Base-by-base conservation (phyloP, 225 moss, liverwort and hornwort species). In the Takakia lepidozioides region DNA sequence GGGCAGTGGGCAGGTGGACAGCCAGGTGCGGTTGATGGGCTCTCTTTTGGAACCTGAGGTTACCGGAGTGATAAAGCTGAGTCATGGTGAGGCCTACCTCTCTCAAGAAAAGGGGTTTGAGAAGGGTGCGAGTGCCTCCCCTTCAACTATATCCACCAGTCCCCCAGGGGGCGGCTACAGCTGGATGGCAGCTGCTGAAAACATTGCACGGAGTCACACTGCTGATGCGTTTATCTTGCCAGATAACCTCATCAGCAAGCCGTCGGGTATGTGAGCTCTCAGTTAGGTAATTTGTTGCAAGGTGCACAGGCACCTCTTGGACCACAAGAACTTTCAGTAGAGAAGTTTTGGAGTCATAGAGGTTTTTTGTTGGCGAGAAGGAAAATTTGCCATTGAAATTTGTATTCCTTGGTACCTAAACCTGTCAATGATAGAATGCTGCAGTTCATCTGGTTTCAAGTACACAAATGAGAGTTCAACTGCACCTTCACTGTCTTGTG, bases 1-100 rank as follows among this genome's bases (percentile, higher is more conserved):
- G n/a, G n/a, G 54, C 73, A 91, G 98, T 76, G 98, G 98, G 29
- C 98, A 91, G 78, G 91, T 98, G 58, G 90, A 98, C 68, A 98
- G 83, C 65, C 83, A 72, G 58, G 61, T 98, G 48, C 75, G 74
- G 55, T 56, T 98, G 54, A 83, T 91, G 82, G 91, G 98, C 46
- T 91, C 84, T 44, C 78, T 98, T 43, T 53, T 91, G 10, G 91
- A 98, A 61, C 98, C 91, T 35, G 98, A 98, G 70, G 61, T 91
- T 38, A 98, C 91, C 16, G 98, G 91, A 27, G 69, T 72, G 52
- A 91, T 98, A 58, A 87, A 98, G 69, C 64, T 98, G 36, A 98
- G 98, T 54, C 82, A 87, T 43, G 91, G 91, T 35, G 98, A 91
- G 71, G 91, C 81, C 28, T 98, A 98, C 58, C 83, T 98, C 18